Percentiles rank a stretch among this genome's conserved stretches.
phyloP scores from a whole-genome alignment of 106 monocot species.

The Dendrobium huoshanense region DNA sequence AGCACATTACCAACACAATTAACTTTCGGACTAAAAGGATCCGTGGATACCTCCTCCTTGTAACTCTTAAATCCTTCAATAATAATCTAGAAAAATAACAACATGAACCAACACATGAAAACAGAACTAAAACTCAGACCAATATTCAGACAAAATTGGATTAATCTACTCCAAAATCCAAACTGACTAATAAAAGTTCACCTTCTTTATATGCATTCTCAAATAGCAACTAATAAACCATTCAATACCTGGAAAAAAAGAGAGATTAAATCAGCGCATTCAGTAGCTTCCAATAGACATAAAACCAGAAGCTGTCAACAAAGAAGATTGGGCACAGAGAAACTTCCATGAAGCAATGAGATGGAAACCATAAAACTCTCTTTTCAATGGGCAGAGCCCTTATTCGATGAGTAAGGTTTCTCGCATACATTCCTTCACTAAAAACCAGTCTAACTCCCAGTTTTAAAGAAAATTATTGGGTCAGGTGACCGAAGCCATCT shows the following conservation, averaged over 20 bases:
- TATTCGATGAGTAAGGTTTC: background rate
- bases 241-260: background rate
- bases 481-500: too few species aligned
- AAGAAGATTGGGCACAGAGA: background rate
- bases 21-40: constrained; percentile 88
- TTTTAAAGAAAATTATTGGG: too few species aligned
- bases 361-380: background rate
- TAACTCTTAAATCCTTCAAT: constrained; percentile 99
- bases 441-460: background rate
- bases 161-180: background rate
- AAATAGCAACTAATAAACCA: constrained; percentile 1
- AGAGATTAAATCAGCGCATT: background rate
- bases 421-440: background rate
- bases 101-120: background rate
- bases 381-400: background rate
- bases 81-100: constrained; percentile 43
- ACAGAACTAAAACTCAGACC: background rate
- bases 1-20: constrained; percentile 79
- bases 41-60: constrained; percentile 83
- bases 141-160: background rate
- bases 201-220: constrained; percentile 89
- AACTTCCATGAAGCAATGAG: background rate
- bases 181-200: constrained; percentile 11
- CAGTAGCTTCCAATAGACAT: background rate
- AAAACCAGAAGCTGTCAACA: background rate